Evolutionary conservation across 2,329 filamentous ascomycete species (phyloP).

Genomic region (Colletotrichum endophyticum): DNA sequence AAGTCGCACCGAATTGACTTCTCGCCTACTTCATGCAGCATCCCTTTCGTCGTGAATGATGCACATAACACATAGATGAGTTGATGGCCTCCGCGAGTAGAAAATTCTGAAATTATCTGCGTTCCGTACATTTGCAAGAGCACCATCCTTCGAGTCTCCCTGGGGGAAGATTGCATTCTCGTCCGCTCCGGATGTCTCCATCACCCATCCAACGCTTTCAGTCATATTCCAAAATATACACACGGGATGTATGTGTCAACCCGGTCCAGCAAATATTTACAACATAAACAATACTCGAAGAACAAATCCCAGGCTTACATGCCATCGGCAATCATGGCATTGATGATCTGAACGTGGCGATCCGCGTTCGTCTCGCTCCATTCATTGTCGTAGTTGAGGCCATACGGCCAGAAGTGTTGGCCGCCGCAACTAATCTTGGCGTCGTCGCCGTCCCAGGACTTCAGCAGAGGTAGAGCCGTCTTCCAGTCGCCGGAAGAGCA

Average conservation of each 20-base stretch:
- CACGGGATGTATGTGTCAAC: not conserved
- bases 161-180: too few species aligned
- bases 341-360: slow-evolving; percentile 45
- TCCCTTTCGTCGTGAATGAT: not conserved
- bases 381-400: slow-evolving; percentile 47
- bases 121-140: not conserved
- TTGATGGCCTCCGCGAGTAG: not conserved
- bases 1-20: not conserved
- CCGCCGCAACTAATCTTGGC: slow-evolving; percentile 45
- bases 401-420: slow-evolving; percentile 45
- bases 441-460: slow-evolving; percentile 41
- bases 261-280: not conserved
- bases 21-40: rapidly evolving
- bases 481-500: slow-evolving; percentile 48
- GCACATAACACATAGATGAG: not conserved
- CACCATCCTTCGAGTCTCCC: not conserved
- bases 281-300: not conserved
- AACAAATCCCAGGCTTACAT: not conserved
- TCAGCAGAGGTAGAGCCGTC: slow-evolving; percentile 40
- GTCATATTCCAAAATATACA: not conserved
- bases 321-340: slow-evolving; percentile 51
- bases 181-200: not conserved
- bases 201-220: not conserved
- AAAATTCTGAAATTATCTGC: not conserved
- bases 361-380: slow-evolving; percentile 49